Conservation (phyloP, 2,329 filamentous ascomycete genomes). For the Lecanicillium sp. region DNA sequence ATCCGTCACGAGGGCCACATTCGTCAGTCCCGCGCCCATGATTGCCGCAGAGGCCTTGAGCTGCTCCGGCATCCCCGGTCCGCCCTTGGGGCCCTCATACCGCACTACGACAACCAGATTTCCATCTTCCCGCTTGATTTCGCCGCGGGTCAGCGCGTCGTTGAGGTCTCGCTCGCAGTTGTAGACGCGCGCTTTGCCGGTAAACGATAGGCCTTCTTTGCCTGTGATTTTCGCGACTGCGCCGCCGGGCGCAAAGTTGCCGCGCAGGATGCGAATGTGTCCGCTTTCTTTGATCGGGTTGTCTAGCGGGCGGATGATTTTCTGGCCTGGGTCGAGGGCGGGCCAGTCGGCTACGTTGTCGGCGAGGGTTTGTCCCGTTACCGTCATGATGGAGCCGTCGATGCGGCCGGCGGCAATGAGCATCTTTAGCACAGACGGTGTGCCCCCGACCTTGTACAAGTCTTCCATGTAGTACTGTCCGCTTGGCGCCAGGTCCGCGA, state of each 20-base stretch:
- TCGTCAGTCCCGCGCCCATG: slow-evolving; percentile 82
- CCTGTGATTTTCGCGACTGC: slow-evolving; percentile 88
- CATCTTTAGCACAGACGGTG: slow-evolving; percentile 77
- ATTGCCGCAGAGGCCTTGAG: slow-evolving; percentile 81
- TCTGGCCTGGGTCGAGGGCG: slow-evolving; percentile 67
- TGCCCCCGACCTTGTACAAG: slow-evolving; percentile 76
- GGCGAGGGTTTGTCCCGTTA: slow-evolving; percentile 76
- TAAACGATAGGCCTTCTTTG: slow-evolving; percentile 76
- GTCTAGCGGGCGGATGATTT: slow-evolving; percentile 67
- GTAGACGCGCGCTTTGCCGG: slow-evolving; percentile 71
- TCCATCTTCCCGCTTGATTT: slow-evolving; percentile 45
- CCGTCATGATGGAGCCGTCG: slow-evolving; percentile 69
- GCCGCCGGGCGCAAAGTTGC: slow-evolving; percentile 74
- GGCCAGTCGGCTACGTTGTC: slow-evolving; percentile 75
- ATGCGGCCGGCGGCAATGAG: slow-evolving; percentile 69
- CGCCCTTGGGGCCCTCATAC: slow-evolving; percentile 89
- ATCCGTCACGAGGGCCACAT: slow-evolving; percentile 87
- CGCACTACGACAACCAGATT: slow-evolving; percentile 85
- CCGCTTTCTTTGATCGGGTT: slow-evolving; percentile 66
- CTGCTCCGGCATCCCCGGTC: slow-evolving; percentile 94
- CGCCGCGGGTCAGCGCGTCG: slow-evolving; percentile 62
- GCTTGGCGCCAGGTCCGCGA: slow-evolving; percentile 76
- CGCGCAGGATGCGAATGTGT: slow-evolving; percentile 73
- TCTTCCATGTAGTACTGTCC: slow-evolving; percentile 86
- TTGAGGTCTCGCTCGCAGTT: slow-evolving; percentile 77